Evolutionary conservation across 306 rosid genomes (phyloP), one percentile per base, ranked within the genome.

Genomic region (Canavalia ensiformis): DNA sequence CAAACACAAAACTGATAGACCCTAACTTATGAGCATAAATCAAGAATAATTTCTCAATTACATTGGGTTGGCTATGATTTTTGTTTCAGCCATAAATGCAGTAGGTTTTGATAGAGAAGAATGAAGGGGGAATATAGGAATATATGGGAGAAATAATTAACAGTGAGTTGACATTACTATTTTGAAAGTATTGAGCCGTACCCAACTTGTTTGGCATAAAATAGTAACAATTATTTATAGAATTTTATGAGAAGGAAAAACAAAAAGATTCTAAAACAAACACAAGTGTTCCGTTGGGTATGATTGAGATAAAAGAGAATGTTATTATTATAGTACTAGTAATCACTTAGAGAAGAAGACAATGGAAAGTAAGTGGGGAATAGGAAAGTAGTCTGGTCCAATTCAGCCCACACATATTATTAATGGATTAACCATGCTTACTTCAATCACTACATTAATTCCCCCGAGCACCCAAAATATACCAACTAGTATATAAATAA

Each of bases 381-480:
- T 39, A 30, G 63, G 55, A 71, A 72, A 45, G 37, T 51, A 77
- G 69, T 51, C 39, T 59, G 39, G 58, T 33, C 2, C 29, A 50
- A 52, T 83, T 83, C 60, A 70, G 63, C 79, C 86, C 76, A 78
- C 63, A 65, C 47, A 54, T 84, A 69, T 84, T 78, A 74, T 79
- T 84, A 57, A 57, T 65, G 73, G 77, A 79, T 42, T 66, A 67
- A 56, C 57, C 39, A 34, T 51, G 82, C n/a, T 68, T 39, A 34
- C 29, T 68, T 54, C 57, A 84, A 68, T 51, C 79, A 68, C 75
- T 60, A 68, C 69, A 74, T 79, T 18, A 18, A 18, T 18, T 79
- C 78, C 77, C 77, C 74, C 49, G 7, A 84, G 51, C 55, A 45
- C 69, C 66, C 77, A 72, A 49, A 79, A 66, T 41, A 70, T 49